Evolutionary conservation across 768 basidiomycete species (phyloP), one percentile per base, ranked within the genome.

Genomic region (Leucosporidium scottii): DNA sequence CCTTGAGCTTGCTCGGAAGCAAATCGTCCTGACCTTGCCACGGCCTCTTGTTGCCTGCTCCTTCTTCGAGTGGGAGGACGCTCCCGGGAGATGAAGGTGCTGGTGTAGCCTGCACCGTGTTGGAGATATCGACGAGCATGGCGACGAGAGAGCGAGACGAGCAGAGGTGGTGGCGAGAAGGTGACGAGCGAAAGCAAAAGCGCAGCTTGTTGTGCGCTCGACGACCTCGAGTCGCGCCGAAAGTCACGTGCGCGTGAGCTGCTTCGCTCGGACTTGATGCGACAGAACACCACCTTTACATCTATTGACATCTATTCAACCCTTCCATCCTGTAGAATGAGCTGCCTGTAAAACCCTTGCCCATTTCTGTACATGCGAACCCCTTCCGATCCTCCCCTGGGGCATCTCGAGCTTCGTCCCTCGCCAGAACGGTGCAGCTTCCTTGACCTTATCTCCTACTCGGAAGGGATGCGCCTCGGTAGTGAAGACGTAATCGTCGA

Each of bases 391-490:
- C 27, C 18, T 27, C 28, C 6, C 15, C 62, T 54, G 15, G 13
- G 47, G 62, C 25, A 57, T 21, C 56, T 57, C 56, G 20, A 57
- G 34, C 28, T 28, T 21, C 30, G 3, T 31, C 17, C 56, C 31
- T 18, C 18, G 12, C 56, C 56, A 57, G 7, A 57, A 36, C 25
- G 56, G 56, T n/a, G 56, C 31, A 17, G 28, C 18, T 28, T 57
- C 56, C 27, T 54, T 34, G 9, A 34, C 59, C 80, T 72, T 74
- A 89, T 87, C 31, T 31, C 12, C 18, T 7, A 88, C 80, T 7
- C 88, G 88, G 17, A 90, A 79, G 20, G 89, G 86, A 75, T 90
- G 90, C 5, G 88, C 90, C 78, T 82, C 82, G 21, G 82, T 82
- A 69, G 82, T 44, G 31, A 18, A 64, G 28, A 82, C 80, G 76